phyloP scores from a whole-genome alignment of 148 eudicot genomes.

The Dysphania ambrosioides region DNA sequence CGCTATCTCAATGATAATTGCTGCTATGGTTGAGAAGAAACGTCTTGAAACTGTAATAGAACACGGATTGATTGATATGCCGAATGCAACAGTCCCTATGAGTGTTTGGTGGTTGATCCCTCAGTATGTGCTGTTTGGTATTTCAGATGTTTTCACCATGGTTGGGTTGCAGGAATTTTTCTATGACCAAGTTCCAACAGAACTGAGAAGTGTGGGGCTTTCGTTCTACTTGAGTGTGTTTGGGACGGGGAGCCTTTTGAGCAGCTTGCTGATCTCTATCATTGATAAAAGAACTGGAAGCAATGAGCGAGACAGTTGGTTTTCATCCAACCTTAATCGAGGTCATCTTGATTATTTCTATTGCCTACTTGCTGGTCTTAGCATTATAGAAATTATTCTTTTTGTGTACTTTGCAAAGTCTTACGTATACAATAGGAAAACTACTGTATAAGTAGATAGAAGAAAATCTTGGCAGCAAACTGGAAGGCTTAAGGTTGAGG shows the following conservation, averaged over 20 bases:
- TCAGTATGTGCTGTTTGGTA: constrained; percentile 52
- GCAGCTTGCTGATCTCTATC: constrained; percentile 60
- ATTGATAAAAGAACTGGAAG: constrained; percentile 40
- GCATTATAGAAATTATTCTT: constrained; percentile 32
- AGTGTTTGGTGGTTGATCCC: constrained; percentile 71
- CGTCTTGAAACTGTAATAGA: constrained; percentile 44
- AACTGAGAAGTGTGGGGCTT: constrained; percentile 56
- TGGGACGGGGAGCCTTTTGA: constrained; percentile 64
- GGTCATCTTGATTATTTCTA: constrained; percentile 73
- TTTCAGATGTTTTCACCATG: constrained; percentile 53
- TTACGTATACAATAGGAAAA: constrained; percentile 39
- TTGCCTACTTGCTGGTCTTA: constrained; percentile 47
- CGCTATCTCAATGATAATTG: constrained; percentile 43
- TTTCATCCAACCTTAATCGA: constrained; percentile 51
- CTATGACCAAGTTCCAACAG: constrained; percentile 65
- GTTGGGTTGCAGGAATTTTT: constrained; percentile 73
- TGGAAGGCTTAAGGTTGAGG: not conserved
- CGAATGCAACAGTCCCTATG: constrained; percentile 51
- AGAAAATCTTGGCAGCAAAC: not conserved
- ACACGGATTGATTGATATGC: constrained; percentile 45
- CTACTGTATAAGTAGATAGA: constrained; percentile 1
- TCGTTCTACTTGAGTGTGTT: constrained; percentile 55
- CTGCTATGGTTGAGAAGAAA: constrained; percentile 54
- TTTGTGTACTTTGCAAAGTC: constrained; percentile 39
- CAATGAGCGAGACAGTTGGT: constrained; percentile 45